Evolutionary conservation across 257 asterid genomes (phyloP), one percentile per base, ranked within the genome.

Genomic region (Capsicum rhomboideum): DNA sequence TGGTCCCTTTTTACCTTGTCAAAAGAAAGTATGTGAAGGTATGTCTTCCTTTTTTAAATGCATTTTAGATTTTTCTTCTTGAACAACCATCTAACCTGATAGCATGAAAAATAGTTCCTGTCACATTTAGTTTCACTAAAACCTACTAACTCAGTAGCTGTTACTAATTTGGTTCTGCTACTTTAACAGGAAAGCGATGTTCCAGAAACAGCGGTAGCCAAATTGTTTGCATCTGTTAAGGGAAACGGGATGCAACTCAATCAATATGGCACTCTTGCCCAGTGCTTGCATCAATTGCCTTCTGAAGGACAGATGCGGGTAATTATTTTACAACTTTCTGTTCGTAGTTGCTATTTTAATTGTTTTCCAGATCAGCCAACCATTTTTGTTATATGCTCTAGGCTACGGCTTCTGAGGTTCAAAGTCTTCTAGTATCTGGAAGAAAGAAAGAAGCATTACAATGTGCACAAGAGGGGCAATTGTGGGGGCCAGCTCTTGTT

Each of bases 401-500:
- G 98, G 94, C 87, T 78, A 89, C 97, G 86, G 99, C 99, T 85
- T 86, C 90, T 63, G 97, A 90, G 88, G 95, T 97, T 86, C 99
- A 97, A 91, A 90, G 86, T 85, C 97, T 95, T 79, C 90, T 97
- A 83, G 98, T 95, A 84, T 95, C 97, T 86, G 99, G 99, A 82
- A 97, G 95, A 86, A 97, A 95, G 91, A 92, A 83, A 86, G 99
- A 97, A 87, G 99, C 98, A 77, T 89, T 97, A 82, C 93, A 91
- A 78, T 86, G 92, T 92, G 99, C 99, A 79, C 98, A 93, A 86
- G 97, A 93, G 91, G 98, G 99, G 84, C 98, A 93, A 84, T 83
- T 97, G 90, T 97, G 99, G 99, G 98, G 98, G 53, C 98, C 97
- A 84, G 98, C 99, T 83, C 95, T 97, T 87, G 93, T 93, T 86